Evolutionary conservation across 2,329 filamentous ascomycete species (phyloP), one percentile per base, ranked within the genome.

Genomic region (Parafenestella ontariensis): DNA sequence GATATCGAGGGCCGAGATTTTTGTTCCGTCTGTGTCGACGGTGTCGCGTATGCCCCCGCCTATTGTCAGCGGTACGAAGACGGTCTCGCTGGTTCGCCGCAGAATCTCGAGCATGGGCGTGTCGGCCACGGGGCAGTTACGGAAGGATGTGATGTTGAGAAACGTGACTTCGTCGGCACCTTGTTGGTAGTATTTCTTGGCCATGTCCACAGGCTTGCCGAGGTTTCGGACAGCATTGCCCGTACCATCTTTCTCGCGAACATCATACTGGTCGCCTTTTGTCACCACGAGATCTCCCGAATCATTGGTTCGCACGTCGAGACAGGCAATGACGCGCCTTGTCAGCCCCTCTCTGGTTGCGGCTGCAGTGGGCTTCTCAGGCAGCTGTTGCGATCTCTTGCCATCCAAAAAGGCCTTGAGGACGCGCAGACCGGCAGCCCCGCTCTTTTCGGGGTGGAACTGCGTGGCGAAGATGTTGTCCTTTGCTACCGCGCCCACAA

Each of bases 261-360:
- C 95, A 70, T 99, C 95, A 79, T 99, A 99, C 76, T 98, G 94
- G 77, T 99, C 95, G 52, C 95, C 95, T 78, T 99, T 99, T 13
- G 95, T 99, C 33, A 99, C 95, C 0, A 99, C 95, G 9, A 99
- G 83, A 76, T 99, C 95, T 29, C 95, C 95, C 56, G 89, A 83
- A 75, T 99, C 95, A 76, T 99, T 99, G 48, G 93, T 87, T 39
- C 95, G 89, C 46, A 99, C 95, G 72, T 99, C 95, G 24, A 99
- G 87, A 72, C 95, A 99, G 24, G 95, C 95, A 72, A 99, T 98
- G 46, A 99, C 87, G 62, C 95, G 87, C 55, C 92, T 84, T n/a
- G 95, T 99, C 46, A 99, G 82, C 17, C 92, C 93, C 63, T 92
- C 87, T 52, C 70, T 72, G 28, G 72, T 69, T 1, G 70, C 66